A percentile compares a stretch with the other conserved stretches of the same genome.
Evolutionary conservation across 495 filamentous ascomycete species (phyloP).

Genomic region (Jackrogersella multiformis): DNA sequence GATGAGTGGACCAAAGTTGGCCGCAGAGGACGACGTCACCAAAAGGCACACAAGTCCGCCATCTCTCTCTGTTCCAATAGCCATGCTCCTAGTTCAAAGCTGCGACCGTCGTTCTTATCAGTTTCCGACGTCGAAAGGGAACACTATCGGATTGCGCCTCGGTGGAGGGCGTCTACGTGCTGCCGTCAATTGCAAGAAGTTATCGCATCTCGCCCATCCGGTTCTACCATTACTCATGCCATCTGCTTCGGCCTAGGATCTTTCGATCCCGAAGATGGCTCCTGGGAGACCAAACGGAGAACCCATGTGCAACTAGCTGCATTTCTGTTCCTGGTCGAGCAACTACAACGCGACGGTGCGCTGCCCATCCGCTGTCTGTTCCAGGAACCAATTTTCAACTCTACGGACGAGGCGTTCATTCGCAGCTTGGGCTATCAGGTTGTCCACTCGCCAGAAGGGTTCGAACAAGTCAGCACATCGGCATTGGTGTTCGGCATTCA

Average conservation of each 20-base stretch:
- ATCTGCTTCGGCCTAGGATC: slow-evolving; percentile 58
- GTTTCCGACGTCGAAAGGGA: slow-evolving; percentile 34
- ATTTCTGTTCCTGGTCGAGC: slow-evolving; percentile 61
- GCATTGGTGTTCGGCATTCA: slow-evolving; percentile 68
- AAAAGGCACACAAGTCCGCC: neutral
- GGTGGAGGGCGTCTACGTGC: slow-evolving; percentile 36
- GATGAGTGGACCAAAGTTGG: slow-evolving; percentile 39
- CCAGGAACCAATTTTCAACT: slow-evolving; percentile 78
- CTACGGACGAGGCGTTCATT: slow-evolving; percentile 67
- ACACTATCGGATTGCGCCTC: slow-evolving; percentile 26
- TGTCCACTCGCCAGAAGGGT: slow-evolving; percentile 65
- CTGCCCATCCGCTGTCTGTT: slow-evolving; percentile 58
- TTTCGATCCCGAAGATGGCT: slow-evolving; percentile 54
- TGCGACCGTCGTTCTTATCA: slow-evolving; percentile 27
- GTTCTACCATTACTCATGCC: slow-evolving; percentile 44
- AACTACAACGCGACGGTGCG: slow-evolving; percentile 40
- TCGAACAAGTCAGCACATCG: slow-evolving; percentile 58
- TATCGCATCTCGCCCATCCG: slow-evolving; percentile 11
- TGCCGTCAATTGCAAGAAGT: slow-evolving; percentile 26
- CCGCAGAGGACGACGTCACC: slow-evolving; percentile 19
- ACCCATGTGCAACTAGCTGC: slow-evolving; percentile 69
- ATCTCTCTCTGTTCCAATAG: neutral
- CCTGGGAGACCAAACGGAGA: slow-evolving; percentile 41
- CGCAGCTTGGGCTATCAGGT: slow-evolving; percentile 60
- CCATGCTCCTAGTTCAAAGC: neutral